phyloP scores from a whole-genome alignment of 169 alveolate genomes.

The Cryptosporidium parvum region DNA sequence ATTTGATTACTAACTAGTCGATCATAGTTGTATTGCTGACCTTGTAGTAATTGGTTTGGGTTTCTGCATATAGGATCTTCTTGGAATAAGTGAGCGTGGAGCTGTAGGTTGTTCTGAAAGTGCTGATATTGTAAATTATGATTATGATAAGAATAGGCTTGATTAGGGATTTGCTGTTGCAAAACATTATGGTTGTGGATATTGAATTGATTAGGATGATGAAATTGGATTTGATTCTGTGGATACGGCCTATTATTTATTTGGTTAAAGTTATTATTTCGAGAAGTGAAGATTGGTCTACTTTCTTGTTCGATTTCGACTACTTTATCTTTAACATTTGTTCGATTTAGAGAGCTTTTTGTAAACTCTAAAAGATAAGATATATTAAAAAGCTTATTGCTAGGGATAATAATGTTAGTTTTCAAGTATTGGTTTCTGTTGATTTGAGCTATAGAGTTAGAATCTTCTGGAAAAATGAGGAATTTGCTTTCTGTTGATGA shows the following conservation, averaged over 20 bases:
- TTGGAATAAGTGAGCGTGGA: background rate
- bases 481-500: conserved; percentile 24
- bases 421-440: conserved; percentile 9
- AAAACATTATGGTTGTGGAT: background rate
- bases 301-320: background rate
- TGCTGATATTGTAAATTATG: background rate
- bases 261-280: background rate
- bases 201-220: background rate
- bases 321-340: background rate
- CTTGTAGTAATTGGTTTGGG: background rate
- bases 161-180: background rate
- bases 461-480: conserved; percentile 22
- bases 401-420: conserved; percentile 1
- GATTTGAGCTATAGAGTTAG: background rate
- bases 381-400: conserved; percentile 38
- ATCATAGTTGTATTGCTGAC: background rate
- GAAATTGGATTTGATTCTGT: background rate
- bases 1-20: background rate
- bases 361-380: conserved; percentile 43
- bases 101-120: background rate
- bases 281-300: background rate
- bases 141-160: background rate
- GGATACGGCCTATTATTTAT: background rate
- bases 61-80: background rate
- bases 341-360: background rate